Base-by-base conservation (phyloP, 495 filamentous ascomycete genomes). In the Pseudevernia furfuracea region DNA sequence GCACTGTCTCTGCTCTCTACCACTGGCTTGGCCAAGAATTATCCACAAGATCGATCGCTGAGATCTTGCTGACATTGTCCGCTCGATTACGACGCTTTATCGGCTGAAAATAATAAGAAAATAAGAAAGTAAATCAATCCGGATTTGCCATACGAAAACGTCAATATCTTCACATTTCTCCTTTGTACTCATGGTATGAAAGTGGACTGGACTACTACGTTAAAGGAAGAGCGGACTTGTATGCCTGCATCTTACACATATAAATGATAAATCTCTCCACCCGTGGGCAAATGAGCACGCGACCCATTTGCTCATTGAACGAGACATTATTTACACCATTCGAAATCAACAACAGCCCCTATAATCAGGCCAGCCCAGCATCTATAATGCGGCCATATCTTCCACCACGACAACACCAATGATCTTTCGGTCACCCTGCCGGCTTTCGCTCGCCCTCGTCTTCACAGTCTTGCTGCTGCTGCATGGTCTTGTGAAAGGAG, bases 381-480 rank as follows among this genome's bases (percentile, higher is more conserved):
- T 59, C 56, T 59, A 64, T 34, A 48, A 64, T 64, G 62, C 41
- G 10, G 62, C 41, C 19, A 38, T 39, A n/a, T 41, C 37, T 28
- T 44, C 10, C 21, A 37, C 39, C 36, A 19, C 56, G 32, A 25
- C 37, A 49, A 41, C 23, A 37, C 52, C 59, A 63, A 65, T 65
- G 62, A 57, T 56, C 44, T 36, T 62, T 37, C 62, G 62, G 59
- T 49, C 36, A 44, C 48, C 58, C 58, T 44, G 23, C 23, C 55
- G 57, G 44, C 66, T 68, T 61, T 39, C 44, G 48, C 61, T 44
- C 36, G 15, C 49, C 61, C 25, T 65, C 57, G 58, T n/a, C 36
- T 36, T 62, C 28, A 62, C 56, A 43, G 48, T 49, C 62, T 53
- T 65, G 0, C 38, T 64, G 39, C 36, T 49, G 39, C 52, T 36